Evolutionary conservation across 345 rosid genomes (phyloP), one percentile per base, ranked within the genome.

Genomic region (Eucalyptus erythrocorys): DNA sequence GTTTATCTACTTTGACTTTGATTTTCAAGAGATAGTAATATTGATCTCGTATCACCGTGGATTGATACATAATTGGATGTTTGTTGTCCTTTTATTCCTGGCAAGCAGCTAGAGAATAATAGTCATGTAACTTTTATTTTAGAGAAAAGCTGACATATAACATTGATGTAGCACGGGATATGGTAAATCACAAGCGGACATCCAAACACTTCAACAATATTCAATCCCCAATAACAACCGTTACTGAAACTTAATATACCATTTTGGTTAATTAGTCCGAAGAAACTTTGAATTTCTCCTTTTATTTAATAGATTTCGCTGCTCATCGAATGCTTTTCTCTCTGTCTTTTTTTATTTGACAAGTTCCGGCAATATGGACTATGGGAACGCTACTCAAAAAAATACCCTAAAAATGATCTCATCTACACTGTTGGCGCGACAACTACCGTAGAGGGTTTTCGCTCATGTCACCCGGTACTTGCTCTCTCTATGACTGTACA

Each of bases 401-500:
- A 88, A 42, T 90, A 88, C 71, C 88, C 88, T 22, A 9, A 30
- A 3, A 27, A 55, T 1, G 91, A 90, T 61, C 87, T 88, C 21
- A 89, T 90, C 51, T 90, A 76, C 45, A 86, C 66, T 5, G 76
- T 90, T 15, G 90, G 91, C n/a, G 57, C 5, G 66, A 84, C 42
- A 15, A 90, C 48, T 90, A 86, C 32, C 32, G 8, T 5, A 86
- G 32, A 61, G 95, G 95, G 91, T 93, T 88, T 92, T 86, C 37
- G 94, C 91, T 86, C 95, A 93, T 11, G 92, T 93, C 55, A 68
- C 90, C 24, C 87, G 88, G 87, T 76, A 76, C 47, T 40, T 6
- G n/a, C 76, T n/a, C 37, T n/a, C 37, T 76, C 11, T 34, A 9
- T 68, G 24, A 51, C 34, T 68, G 34, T 34, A 17, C 19, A 17